These are phyloP conservation scores for Daldinia eschscholtzii DNA, from an alignment of 2,329 filamentous ascomycete species.

Conservation along the genomic window DNA sequence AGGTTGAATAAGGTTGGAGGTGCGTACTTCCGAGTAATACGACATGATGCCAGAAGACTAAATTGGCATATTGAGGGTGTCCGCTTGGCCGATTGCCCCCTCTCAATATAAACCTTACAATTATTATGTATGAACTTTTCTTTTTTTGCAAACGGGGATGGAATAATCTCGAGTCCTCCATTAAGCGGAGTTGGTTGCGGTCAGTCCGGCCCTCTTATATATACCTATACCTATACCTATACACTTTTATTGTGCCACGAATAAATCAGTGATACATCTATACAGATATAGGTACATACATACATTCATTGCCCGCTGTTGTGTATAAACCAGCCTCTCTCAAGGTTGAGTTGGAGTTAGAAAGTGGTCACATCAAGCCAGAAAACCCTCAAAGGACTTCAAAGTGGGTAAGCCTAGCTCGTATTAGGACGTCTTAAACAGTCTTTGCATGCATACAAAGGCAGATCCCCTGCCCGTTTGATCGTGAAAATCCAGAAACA, in stretches of 20 bases:
- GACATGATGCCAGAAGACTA: constrained; percentile 20
- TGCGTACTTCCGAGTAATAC: constrained; percentile 20
- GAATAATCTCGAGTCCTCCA: constrained; percentile 1
- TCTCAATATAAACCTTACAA: constrained; percentile 10
- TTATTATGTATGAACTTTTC: constrained; percentile 7
- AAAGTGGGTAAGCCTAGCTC: background rate
- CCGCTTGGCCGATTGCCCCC: constrained; percentile 5
- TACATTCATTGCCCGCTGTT: background rate
- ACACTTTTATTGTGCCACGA: background rate
- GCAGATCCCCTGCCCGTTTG: constrained; percentile 3
- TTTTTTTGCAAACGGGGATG: background rate
- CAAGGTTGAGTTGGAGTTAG: background rate
- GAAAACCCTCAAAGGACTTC: background rate
- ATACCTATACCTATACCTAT: no score
- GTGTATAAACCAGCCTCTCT: background rate
- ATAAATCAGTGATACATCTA: background rate
- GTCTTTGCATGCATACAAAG: background rate
- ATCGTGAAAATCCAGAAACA: background rate
- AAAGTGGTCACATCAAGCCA: background rate
- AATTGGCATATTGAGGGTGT: constrained; percentile 23
- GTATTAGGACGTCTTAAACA: background rate
- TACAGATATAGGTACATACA: background rate
- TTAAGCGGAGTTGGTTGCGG: background rate
- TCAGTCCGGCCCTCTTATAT: constrained; percentile 7
- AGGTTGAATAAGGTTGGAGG: constrained; percentile 28